These are phyloP conservation scores for Cordyceps fumosorosea DNA, from an alignment of 2,329 filamentous ascomycete genomes.

Conservation along the genomic window DNA sequence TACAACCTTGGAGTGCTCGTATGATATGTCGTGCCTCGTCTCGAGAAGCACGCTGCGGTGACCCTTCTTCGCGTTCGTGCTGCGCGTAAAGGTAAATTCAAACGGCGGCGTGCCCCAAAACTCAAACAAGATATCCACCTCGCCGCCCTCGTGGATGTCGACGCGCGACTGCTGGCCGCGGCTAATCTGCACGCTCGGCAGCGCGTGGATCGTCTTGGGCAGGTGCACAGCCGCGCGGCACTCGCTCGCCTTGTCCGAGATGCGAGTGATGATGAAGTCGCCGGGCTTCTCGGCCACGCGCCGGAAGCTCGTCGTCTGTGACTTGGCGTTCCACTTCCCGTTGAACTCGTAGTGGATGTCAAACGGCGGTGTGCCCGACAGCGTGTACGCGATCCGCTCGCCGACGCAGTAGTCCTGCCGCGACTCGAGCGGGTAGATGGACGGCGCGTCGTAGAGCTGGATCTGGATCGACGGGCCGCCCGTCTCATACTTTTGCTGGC, in stretches of 20 bases:
- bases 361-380: conserved; percentile 87
- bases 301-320: conserved; percentile 75
- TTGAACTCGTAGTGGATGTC: conserved; percentile 90
- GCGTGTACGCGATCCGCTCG: conserved; percentile 85
- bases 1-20: conserved; percentile 74
- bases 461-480: conserved; percentile 76
- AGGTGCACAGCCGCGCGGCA: conserved; percentile 77
- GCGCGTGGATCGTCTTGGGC: conserved; percentile 78
- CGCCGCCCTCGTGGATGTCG: conserved; percentile 94
- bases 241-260: conserved; percentile 82
- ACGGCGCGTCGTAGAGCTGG: conserved; percentile 86
- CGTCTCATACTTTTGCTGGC: conserved; percentile 68
- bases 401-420: conserved; percentile 90
- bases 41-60: conserved; percentile 78
- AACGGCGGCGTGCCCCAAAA: conserved; percentile 96
- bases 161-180: conserved; percentile 74
- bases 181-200: conserved; percentile 86
- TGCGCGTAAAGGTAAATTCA: conserved; percentile 94
- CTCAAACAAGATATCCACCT: conserved; percentile 88
- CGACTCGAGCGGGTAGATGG: conserved; percentile 80
- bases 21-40: conserved; percentile 79
- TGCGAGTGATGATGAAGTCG: conserved; percentile 76
- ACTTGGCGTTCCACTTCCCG: conserved; percentile 71
- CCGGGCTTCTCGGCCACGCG: conserved; percentile 90
- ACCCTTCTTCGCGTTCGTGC: conserved; percentile 74